Percentiles rank a stretch among this genome's conserved stretches.
Conservation (phyloP, 163 green algal genomes). For the Coccomyxa subellipsoidea region DNA sequence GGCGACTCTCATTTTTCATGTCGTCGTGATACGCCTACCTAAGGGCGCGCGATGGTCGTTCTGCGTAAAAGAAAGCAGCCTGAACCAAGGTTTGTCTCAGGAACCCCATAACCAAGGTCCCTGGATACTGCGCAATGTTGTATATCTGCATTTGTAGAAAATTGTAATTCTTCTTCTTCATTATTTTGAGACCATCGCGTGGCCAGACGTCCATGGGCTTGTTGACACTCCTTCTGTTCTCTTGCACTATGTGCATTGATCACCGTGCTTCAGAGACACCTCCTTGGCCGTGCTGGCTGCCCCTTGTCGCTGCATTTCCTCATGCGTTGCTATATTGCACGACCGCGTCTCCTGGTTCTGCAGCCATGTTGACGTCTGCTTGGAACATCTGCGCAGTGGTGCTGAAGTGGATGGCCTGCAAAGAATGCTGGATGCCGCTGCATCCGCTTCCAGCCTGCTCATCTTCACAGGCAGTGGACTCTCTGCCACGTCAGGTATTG, state of each 20-base stretch:
- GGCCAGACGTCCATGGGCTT: too few relatives aligned
- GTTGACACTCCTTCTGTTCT: too few relatives aligned
- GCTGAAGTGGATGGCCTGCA: conserved; percentile 13
- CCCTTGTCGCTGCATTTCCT: background rate
- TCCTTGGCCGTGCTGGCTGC: too few relatives aligned
- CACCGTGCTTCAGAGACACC: too few relatives aligned
- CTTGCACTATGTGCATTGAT: too few relatives aligned
- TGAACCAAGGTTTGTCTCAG: background rate
- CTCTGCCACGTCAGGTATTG: conserved; percentile 71
- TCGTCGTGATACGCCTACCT: background rate
- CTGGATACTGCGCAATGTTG: background rate
- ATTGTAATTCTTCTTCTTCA: too few relatives aligned
- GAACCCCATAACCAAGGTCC: background rate
- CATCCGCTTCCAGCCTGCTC: conserved; percentile 11
- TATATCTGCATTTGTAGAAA: too few relatives aligned
- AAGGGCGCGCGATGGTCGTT: background rate
- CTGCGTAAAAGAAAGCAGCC: conserved; percentile 6
- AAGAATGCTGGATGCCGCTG: conserved; percentile 26
- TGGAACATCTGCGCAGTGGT: background rate
- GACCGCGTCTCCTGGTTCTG: too few relatives aligned
- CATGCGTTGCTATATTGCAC: too few relatives aligned
- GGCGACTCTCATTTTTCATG: background rate
- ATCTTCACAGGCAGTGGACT: conserved; percentile 85
- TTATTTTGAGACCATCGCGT: too few relatives aligned
- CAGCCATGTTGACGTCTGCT: background rate